Base-by-base conservation (phyloP, 2,329 filamentous ascomycete genomes). In the Aspergillus intermedius region DNA sequence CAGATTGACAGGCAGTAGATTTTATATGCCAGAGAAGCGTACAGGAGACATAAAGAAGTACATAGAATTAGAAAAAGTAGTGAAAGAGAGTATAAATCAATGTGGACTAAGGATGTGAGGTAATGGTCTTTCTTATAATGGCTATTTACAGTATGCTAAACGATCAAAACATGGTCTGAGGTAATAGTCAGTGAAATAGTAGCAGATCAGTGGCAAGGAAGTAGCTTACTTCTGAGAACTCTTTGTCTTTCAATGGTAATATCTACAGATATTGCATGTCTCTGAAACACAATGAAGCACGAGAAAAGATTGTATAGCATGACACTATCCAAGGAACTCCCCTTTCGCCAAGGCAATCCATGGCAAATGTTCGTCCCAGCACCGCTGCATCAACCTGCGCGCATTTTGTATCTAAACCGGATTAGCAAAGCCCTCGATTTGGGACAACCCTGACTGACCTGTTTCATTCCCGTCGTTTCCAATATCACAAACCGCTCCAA, bases 401-500 rank as follows among this genome's bases (percentile, higher is more conserved):
- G 69, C 69, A 50, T 67, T 64, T 52, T 69, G 65, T 32, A 72
- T 69, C 69, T 72, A 46, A 0, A 19, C 68, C 70, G 47, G 5
- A 15, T 45, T 25, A 49, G 49, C 23, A 52, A 46, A 2, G 19
- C 34, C 32, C n/a, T 3, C 8, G 13, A 39, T 42, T 12, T 15
- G 15, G 12, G 22, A 10, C 22, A 46, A 9, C 10, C 32, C 4
- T 10, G 22, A 58, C 75, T 66, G 58, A 86, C 86, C 74, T 91
- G 87, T 52, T 81, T 85, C 80, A 91, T 83, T 4, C 87, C 88
- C 54, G 84, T 83, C 4, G 77, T 80, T 68, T 91, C 87, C 1
- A 88, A 79, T 15, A 77, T 77, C 62, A 75, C 74, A 61, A 93
- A 75, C 43, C 87, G 75, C 55, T 81, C 78, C 59, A 87, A 71